Evolutionary conservation across 2,329 filamentous ascomycete species (phyloP), one percentile per base, ranked within the genome.

Genomic region (Fusarium mangiferae): DNA sequence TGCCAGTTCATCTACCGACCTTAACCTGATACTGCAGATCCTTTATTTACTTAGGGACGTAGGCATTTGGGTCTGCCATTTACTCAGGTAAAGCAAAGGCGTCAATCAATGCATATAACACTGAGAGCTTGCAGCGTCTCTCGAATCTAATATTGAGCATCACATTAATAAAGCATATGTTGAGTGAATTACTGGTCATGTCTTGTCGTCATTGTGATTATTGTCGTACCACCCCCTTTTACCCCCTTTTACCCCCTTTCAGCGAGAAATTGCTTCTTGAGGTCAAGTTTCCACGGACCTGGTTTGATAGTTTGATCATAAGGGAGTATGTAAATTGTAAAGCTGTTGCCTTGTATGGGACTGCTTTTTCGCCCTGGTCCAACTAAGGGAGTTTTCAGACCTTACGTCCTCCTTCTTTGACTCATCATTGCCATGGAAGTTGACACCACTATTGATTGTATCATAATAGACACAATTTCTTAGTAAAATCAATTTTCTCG

Each of bases 251-350:
- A 14, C 17, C 42, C 24, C 24, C 0, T 20, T 44, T 18, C 24
- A 45, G 24, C 8, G 24, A 45, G 42, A 5, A 45, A 9, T 45
- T 14, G 17, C 20, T 5, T 45, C 24, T 26, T 45, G 17, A 45
- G 24, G 42, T 45, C 0, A 1, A 13, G 18, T 45, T 26, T 45
- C 17, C 17, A 2, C 11, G 42, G 0, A 26, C 17, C 8, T 0
- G 26, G 44, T 28, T 46, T 28, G 18, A 28, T 28, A 0, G 8
- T 28, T 20, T 13, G 18, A 26, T 46, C 0, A 28, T 10, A 46
- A 6, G 6, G 18, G 0, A 46, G 0, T 26, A 13, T 46, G 8
- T 1, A 28, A 46, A 28, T 14, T 46, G 13, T 7, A 28, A 12
- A 2, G 1, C 8, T 11, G 20, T 14, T 26, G 14, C 1, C 4